Percentiles rank a stretch among this genome's conserved stretches.
phyloP scores from a whole-genome alignment of 768 basidiomycete species.

The Phaeotremella fagi region DNA sequence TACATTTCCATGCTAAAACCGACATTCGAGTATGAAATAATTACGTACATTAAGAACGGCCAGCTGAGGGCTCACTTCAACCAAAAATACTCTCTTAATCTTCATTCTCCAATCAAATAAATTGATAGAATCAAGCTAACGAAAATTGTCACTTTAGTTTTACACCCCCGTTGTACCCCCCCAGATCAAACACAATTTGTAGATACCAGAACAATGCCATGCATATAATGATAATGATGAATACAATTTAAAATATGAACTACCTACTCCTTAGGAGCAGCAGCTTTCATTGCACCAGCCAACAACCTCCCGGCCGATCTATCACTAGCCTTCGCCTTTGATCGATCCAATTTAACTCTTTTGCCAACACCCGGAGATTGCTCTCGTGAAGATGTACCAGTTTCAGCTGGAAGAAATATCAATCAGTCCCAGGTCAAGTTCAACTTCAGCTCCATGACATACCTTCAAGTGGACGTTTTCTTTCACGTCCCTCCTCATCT shows the following conservation, averaged over 20 bases:
- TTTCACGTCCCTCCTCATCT: constrained; percentile 1
- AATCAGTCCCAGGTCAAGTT: background rate
- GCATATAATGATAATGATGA: too few relatives aligned
- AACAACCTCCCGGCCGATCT: constrained; percentile 10
- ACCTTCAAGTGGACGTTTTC: constrained; percentile 36
- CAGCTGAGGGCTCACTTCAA: constrained; percentile 32
- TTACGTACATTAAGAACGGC: constrained; percentile 39
- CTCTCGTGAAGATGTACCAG: constrained; percentile 16
- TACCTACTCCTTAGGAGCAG: background rate
- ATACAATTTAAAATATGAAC: too few relatives aligned
- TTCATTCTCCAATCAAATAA: too few relatives aligned
- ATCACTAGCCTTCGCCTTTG: constrained; percentile 11
- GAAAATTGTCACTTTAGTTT: too few relatives aligned
- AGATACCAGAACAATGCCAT: too few relatives aligned
- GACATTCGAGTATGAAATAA: constrained; percentile 41
- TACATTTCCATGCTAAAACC: constrained; percentile 46
- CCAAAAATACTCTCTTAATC: too few relatives aligned
- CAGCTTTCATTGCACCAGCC: constrained; percentile 16
- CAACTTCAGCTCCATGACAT: background rate
- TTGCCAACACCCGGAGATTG: constrained; percentile 32
- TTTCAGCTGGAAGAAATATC: constrained; percentile 5
- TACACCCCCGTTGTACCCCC: too few relatives aligned
- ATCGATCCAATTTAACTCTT: constrained; percentile 34
- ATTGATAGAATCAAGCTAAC: too few relatives aligned
- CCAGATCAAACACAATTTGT: too few relatives aligned